Evolutionary conservation across 1,139 yeast genomes (phyloP).

Genomic region (Candida gigantensis): DNA sequence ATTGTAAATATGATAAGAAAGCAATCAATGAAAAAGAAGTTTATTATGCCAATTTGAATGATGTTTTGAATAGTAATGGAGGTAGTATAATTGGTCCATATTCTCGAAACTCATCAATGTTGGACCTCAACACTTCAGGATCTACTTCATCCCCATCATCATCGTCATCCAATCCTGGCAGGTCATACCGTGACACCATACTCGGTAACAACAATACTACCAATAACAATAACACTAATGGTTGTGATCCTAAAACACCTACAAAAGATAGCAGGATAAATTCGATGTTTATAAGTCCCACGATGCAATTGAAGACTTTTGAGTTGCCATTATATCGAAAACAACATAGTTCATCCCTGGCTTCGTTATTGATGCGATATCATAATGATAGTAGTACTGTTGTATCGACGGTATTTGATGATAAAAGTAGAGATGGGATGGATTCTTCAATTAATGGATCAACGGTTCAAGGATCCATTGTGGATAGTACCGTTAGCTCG

Average conservation of each 20-base stretch:
- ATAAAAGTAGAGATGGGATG: constrained; percentile 1
- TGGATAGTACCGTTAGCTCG: too few species aligned
- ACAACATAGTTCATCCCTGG: constrained; percentile 9
- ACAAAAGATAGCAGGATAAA: too few species aligned
- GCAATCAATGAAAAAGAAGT: constrained; percentile 44
- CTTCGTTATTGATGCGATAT: constrained; percentile 6
- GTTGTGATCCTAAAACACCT: too few species aligned
- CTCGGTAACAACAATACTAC: constrained; percentile 23
- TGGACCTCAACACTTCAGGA: constrained; percentile 1
- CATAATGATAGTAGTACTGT: constrained; percentile 2
- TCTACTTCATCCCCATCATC: constrained; percentile 3
- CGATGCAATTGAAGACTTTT: constrained; percentile 20
- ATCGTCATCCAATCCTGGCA: constrained; percentile 11
- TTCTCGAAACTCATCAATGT: constrained; percentile 11
- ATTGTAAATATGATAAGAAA: constrained; percentile 24
- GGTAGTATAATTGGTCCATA: too few species aligned
- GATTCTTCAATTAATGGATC: constrained; percentile 2
- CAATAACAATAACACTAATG: constrained; percentile 23
- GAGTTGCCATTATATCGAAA: constrained; percentile 24
- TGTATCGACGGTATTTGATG: constrained; percentile 1
- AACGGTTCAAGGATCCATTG: constrained; percentile 1
- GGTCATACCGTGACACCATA: constrained; percentile 10
- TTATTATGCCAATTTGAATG: constrained; percentile 21
- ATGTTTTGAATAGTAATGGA: constrained; percentile 13
- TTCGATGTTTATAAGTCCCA: constrained; percentile 42